Base-by-base conservation (phyloP, 805 yeast genomes). In the Candida pseudoglaebosa region DNA sequence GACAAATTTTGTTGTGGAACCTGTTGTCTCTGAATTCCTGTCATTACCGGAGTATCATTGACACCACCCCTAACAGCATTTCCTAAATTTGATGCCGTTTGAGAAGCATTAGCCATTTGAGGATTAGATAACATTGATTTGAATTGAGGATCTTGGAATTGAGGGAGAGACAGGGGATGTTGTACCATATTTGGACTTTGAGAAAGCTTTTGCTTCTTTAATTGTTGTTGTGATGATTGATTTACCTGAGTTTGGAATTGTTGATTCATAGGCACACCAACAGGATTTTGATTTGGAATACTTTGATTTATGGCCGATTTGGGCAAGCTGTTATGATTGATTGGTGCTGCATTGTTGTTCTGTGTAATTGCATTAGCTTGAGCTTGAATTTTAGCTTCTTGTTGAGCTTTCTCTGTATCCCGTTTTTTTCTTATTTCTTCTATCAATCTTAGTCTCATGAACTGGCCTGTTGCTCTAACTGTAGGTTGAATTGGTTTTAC, bases 391-490 rank as follows among this genome's bases (percentile, higher is more conserved):
- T 61, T 61, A 2, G 71, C 70, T 28, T 66, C 72, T 29, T 64
- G 66, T 41, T 59, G 69, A 1, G 59, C 65, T 45, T 63, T 64
- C 36, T 69, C 71, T 4, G 67, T 58, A 45, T 67, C 71, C 52
- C 78, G 76, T 55, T 84, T 77, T 34, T 84, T 70, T 39, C 95
- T 71, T 63, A 85, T 79, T 61, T 84, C 93, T 58, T 91, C 98
- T 42, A 91, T 84, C 52, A 90, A 88, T 46, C 95, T 73, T 37
- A 91, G 67, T 47, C 98, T 77, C 72, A 86, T 78, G 59, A 93
- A 93, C 59, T 89, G 95, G 32, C 68, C 72, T 6, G 75, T 67
- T 1, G 67, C 59, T 28, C 38, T 33, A 8, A 28, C 28, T 5
- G 36, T 33, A 38, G 39, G 45, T 31, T 44, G 55, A 32, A 33